Conservation (phyloP, 1,284 basidiomycete species). For the Trichosporon sp. region DNA sequence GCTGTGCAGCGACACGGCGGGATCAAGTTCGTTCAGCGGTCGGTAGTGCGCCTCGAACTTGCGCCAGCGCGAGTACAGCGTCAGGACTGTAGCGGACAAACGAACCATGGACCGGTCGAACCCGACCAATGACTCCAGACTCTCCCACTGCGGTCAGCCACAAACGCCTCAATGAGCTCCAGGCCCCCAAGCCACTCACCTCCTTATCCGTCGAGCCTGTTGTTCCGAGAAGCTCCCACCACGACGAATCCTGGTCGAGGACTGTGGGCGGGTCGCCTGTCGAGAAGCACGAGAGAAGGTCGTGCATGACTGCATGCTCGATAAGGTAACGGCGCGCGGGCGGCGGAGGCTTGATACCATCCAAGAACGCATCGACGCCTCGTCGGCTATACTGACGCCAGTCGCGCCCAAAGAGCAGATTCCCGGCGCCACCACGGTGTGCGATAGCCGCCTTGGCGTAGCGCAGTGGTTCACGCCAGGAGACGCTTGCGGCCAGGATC, state of each 20-base stretch:
- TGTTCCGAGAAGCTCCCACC: slow-evolving; percentile 40
- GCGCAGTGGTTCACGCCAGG: slow-evolving; percentile 44
- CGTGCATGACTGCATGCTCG: slow-evolving; percentile 42
- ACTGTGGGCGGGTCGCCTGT: slow-evolving; percentile 35
- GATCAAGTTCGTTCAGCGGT: slow-evolving; percentile 30
- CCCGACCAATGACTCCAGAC: slow-evolving; percentile 40
- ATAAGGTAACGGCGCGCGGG: slow-evolving; percentile 36
- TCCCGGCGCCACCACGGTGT: slow-evolving; percentile 41
- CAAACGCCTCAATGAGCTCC: neutral
- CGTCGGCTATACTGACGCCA: slow-evolving; percentile 38
- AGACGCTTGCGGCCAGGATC: slow-evolving; percentile 41
- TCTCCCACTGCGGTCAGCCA: slow-evolving; percentile 37
- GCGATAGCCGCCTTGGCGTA: slow-evolving; percentile 38
- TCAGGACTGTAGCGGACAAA: slow-evolving; percentile 30
- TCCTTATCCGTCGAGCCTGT: slow-evolving; percentile 32
- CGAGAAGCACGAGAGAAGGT: slow-evolving; percentile 37
- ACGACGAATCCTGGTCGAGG: slow-evolving; percentile 35
- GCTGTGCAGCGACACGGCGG: slow-evolving; percentile 28
- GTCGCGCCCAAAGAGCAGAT: slow-evolving; percentile 38
- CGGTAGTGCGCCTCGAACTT: slow-evolving; percentile 33
- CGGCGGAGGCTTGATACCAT: slow-evolving; percentile 27
- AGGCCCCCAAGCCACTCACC: slow-evolving; percentile 23
- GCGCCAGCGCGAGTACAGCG: slow-evolving; percentile 28
- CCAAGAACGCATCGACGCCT: slow-evolving; percentile 38
- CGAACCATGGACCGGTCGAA: slow-evolving; percentile 39